phyloP scores from a whole-genome alignment of 495 filamentous ascomycete species.

The Cercophora samala region DNA sequence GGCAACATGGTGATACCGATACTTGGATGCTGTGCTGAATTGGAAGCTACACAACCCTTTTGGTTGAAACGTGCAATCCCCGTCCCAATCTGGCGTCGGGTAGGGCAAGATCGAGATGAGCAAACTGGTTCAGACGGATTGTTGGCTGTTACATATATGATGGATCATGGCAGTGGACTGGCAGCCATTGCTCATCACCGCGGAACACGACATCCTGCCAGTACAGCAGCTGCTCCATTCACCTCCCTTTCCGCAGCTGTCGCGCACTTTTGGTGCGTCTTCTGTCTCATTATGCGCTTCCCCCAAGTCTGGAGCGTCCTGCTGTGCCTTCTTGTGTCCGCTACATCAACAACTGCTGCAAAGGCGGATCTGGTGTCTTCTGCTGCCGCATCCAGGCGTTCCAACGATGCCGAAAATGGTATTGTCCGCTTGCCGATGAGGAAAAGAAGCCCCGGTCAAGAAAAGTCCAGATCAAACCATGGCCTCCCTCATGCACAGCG shows the following conservation, averaged over 20 bases:
- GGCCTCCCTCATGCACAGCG: not conserved
- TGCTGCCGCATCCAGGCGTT: not conserved
- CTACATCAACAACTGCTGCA: not conserved
- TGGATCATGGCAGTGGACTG: not conserved
- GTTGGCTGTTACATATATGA: not conserved
- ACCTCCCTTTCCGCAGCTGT: not conserved
- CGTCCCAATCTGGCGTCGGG: not conserved
- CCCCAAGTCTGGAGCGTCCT: not conserved
- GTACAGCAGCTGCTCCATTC: not conserved
- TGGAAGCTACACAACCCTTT: not conserved
- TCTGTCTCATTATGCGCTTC: not conserved
- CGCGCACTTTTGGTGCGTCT: not conserved
- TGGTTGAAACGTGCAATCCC: not conserved
- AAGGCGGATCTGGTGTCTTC: not conserved
- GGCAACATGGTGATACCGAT: not conserved
- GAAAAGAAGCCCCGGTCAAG: not conserved
- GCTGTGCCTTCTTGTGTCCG: not conserved
- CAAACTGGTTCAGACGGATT: not conserved
- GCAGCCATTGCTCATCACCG: not conserved
- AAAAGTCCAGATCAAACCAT: not conserved
- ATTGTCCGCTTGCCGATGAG: conserved; percentile 7
- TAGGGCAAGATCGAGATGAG: not conserved
- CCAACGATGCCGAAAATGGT: not conserved
- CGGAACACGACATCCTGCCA: not conserved
- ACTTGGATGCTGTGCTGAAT: not conserved